Evolutionary conservation across 1,284 basidiomycete species (phyloP).

Genomic region (Ceratobasidium sp.): DNA sequence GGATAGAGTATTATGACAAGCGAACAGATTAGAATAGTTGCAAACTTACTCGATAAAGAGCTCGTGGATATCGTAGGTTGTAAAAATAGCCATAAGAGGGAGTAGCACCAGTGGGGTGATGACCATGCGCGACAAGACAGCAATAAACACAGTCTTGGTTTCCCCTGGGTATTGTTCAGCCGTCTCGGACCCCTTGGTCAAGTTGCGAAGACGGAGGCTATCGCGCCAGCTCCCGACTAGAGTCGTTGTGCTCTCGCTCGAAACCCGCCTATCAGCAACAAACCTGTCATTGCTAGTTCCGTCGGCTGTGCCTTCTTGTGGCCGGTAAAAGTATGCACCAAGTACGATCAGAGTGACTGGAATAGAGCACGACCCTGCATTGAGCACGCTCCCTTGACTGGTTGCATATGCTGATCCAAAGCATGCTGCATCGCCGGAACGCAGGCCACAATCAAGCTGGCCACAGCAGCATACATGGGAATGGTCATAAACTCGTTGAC

Average conservation of each 20-base stretch:
- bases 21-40: constrained; percentile 39
- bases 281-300: background rate
- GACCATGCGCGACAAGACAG: constrained; percentile 83
- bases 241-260: constrained; percentile 46
- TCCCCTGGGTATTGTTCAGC: constrained; percentile 60
- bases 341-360: constrained; percentile 91
- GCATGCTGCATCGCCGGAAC: constrained; percentile 75
- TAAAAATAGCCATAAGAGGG: constrained; percentile 70
- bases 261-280: constrained; percentile 29
- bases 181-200: constrained; percentile 41
- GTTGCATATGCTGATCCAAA: constrained; percentile 66
- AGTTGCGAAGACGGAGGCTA: background rate
- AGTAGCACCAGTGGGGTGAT: constrained; percentile 80
- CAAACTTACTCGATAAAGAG: constrained; percentile 75
- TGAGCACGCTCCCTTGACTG: constrained; percentile 74
- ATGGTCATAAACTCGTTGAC: constrained; percentile 86
- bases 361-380: constrained; percentile 82
- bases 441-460: constrained; percentile 82
- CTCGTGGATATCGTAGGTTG: constrained; percentile 65
- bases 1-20: constrained; percentile 41
- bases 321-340: constrained; percentile 84
- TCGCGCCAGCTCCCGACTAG: constrained; percentile 50
- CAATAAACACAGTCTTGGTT: constrained; percentile 79
- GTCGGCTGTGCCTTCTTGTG: constrained; percentile 4
- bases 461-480: constrained; percentile 80